Evolutionary conservation across 2,329 filamentous ascomycete species (phyloP), one percentile per base, ranked within the genome.

Genomic region (Fusarium torulosum): DNA sequence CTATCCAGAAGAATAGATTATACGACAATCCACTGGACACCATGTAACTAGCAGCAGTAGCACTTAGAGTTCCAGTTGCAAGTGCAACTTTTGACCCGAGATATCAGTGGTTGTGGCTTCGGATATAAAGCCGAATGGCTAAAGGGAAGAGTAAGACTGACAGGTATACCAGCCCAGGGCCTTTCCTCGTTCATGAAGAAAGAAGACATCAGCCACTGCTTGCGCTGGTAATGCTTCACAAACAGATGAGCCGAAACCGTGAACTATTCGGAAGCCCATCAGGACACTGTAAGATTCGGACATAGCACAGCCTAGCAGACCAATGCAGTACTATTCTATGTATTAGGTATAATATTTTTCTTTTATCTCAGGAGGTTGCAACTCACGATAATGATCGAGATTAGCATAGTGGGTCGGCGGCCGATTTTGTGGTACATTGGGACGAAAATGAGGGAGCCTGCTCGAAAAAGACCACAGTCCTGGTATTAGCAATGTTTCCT

Each of bases 141-240:
- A 25, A 15, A 38, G 6, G 17, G 19, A 6, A 14, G 3, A 17
- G n/a, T 9, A 40, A 21, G 2, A 51, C 47, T 51, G 1, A 51
- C 47, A 51, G 23, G 47, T 51, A 21, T 51, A 51, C 47, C 47
- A 41, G 25, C 47, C 47, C 7, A 51, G 6, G 6, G 47, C 47
- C 14, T 41, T 41, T 21, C 47, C 47, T 29, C 47, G 35, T 7
- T 51, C 47, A n/a, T 51, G 37, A 3, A 51, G 23, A 14, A 51
- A 51, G 35, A 51, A 51, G 3, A 51, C 14, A 31, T 51, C 47
- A 1, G 47, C 47, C 19, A 51, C 47, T 6, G 25, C 47, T 31
- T 51, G 47, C 15, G 47, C 47, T 14, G 47, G 47, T 6, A 51
- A 21, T 21, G 47, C 47, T 21, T 51, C 47, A n/a, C 47, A 51